Evolutionary conservation across 2,329 filamentous ascomycete genomes (phyloP).

Genomic region (Rhexocercosporidium sp.): DNA sequence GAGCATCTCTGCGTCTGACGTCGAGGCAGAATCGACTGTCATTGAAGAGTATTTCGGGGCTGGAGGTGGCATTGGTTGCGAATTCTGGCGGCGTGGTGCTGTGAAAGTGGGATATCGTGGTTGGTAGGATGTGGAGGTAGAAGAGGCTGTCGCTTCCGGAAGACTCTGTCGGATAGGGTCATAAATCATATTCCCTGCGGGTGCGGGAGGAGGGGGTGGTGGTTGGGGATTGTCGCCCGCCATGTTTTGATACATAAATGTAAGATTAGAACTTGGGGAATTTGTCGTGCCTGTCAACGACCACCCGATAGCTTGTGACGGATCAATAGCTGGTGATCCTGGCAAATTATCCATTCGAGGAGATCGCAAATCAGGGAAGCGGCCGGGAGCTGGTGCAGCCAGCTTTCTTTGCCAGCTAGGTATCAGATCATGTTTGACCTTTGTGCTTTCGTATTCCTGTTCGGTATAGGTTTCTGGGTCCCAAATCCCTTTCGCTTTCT

Average conservation of each 20-base stretch:
- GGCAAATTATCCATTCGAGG: slow-evolving; percentile 51
- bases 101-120: slow-evolving; percentile 46
- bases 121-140: slow-evolving; percentile 52
- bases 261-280: slow-evolving; percentile 82
- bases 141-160: slow-evolving; percentile 49
- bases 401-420: slow-evolving; percentile 40
- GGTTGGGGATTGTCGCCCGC: slow-evolving; percentile 25
- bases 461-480: slow-evolving; percentile 71
- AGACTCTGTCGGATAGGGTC: slow-evolving; percentile 63
- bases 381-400: slow-evolving; percentile 30
- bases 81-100: slow-evolving; percentile 42
- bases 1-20: slow-evolving; percentile 52
- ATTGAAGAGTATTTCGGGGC: slow-evolving; percentile 43
- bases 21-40: slow-evolving; percentile 44
- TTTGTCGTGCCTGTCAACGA: slow-evolving; percentile 88
- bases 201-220: slow-evolving; percentile 40
- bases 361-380: slow-evolving; percentile 45
- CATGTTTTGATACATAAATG: slow-evolving; percentile 67
- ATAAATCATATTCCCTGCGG: slow-evolving; percentile 64
- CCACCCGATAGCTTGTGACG: slow-evolving; percentile 73
- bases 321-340: slow-evolving; percentile 52
- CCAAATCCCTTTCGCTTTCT: slow-evolving; percentile 85
- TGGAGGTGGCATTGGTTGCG: slow-evolving; percentile 38
- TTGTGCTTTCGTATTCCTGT: slow-evolving; percentile 78
- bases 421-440: slow-evolving; percentile 55